A percentile compares a stretch with the other conserved stretches of the same genome.
Conservation (phyloP, 2,329 filamentous ascomycete genomes). For the Thielaviopsis musarum region DNA sequence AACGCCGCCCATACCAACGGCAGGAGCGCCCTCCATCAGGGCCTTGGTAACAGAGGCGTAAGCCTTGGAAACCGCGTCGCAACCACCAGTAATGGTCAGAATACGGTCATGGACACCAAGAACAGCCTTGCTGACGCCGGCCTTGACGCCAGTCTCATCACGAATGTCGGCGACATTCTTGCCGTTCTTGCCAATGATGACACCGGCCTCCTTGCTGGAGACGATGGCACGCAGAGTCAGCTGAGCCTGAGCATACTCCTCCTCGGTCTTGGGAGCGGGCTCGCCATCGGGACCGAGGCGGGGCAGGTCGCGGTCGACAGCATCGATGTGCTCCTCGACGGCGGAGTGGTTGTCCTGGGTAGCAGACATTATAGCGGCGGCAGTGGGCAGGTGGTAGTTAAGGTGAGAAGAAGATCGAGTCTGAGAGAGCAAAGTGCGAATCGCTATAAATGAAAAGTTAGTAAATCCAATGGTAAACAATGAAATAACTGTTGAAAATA, state of each 20-base stretch:
- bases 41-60: slow-evolving; percentile 88
- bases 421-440: slow-evolving; percentile 8
- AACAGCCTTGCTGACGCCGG: slow-evolving; percentile 96
- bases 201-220: slow-evolving; percentile 94
- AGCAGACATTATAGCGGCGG: slow-evolving; percentile 36
- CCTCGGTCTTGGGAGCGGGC: slow-evolving; percentile 74
- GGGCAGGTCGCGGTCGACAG: slow-evolving; percentile 40
- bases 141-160: slow-evolving; percentile 95
- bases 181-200: slow-evolving; percentile 96
- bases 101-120: slow-evolving; percentile 95
- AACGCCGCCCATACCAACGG: slow-evolving; percentile 90
- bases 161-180: slow-evolving; percentile 96
- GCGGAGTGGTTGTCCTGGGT: slow-evolving; percentile 39
- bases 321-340: slow-evolving; percentile 48
- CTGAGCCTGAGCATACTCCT: slow-evolving; percentile 86
- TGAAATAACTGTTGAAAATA: background rate
- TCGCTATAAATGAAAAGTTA: background rate
- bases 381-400: slow-evolving; percentile 12
- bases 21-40: slow-evolving; percentile 79
- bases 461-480: background rate
- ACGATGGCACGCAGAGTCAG: slow-evolving; percentile 94
- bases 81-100: slow-evolving; percentile 79
- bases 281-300: slow-evolving; percentile 59
- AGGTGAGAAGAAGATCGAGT: slow-evolving; percentile 14
- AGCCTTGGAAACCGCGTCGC: slow-evolving; percentile 77